A percentile compares a stretch with the other conserved stretches of the same genome.
phyloP scores from a whole-genome alignment of 208 protist species.

The Herpetomonas samuelpessoai region DNA sequence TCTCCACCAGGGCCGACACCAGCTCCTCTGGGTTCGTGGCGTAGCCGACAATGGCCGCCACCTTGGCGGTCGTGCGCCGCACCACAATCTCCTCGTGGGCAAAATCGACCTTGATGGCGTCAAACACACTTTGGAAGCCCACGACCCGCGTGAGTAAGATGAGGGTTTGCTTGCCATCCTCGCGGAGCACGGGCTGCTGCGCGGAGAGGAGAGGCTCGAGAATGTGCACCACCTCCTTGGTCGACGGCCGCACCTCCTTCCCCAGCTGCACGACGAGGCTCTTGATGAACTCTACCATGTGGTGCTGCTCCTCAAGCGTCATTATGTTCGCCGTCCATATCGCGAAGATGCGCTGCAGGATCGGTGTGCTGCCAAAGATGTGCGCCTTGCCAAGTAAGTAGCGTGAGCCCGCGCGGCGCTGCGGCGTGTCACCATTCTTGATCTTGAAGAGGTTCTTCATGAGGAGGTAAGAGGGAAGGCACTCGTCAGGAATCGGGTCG shows the following conservation, averaged over 20 bases:
- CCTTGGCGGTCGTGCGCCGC: slow-evolving; percentile 98
- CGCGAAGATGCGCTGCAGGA: slow-evolving; percentile 98
- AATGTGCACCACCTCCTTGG: slow-evolving; percentile 98
- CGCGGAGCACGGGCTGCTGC: slow-evolving; percentile 96
- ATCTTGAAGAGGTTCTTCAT: slow-evolving; percentile 98
- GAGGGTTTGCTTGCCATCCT: slow-evolving; percentile 99
- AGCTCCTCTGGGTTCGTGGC: slow-evolving; percentile 95
- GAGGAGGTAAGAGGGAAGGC: slow-evolving; percentile 94
- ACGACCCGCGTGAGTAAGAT: slow-evolving; percentile 98
- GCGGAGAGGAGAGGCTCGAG: slow-evolving; percentile 99
- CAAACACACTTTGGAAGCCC: slow-evolving; percentile 97
- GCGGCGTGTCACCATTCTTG: slow-evolving; percentile 98
- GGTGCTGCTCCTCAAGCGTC: slow-evolving; percentile 98
- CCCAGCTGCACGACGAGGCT: slow-evolving; percentile 98
- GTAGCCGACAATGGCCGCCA: slow-evolving; percentile 96
- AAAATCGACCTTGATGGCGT: slow-evolving; percentile 98
- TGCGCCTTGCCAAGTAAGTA: slow-evolving; percentile 98
- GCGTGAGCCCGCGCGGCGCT: slow-evolving; percentile 96
- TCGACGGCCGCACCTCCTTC: slow-evolving; percentile 95
- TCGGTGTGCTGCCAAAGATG: slow-evolving; percentile 96
- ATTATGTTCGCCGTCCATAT: slow-evolving; percentile 97
- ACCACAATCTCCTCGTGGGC: slow-evolving; percentile 97
- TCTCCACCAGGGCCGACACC: slow-evolving; percentile 97
- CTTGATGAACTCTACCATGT: slow-evolving; percentile 99
- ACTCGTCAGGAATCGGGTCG: slow-evolving; percentile 84